These are phyloP conservation scores for Immersiporthe knoxdaviesiana DNA, from an alignment of 2,329 filamentous ascomycete genomes.

Conservation along the genomic window DNA sequence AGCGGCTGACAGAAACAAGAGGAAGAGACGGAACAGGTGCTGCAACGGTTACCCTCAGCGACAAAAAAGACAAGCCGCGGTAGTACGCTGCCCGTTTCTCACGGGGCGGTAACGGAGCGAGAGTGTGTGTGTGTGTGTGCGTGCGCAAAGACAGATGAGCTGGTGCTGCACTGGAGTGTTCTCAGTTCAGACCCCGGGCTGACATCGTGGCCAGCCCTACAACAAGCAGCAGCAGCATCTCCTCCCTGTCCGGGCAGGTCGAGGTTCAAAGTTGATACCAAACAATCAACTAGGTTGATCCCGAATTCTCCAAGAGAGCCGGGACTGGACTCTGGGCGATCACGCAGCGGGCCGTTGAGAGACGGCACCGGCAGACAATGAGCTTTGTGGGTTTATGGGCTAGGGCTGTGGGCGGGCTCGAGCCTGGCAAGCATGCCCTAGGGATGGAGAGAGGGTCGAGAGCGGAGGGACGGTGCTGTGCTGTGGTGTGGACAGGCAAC, in stretches of 20 bases:
- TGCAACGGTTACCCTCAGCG: not conserved
- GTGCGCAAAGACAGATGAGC: not conserved
- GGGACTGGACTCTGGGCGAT: constrained; percentile 10
- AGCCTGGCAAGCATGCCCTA: not conserved
- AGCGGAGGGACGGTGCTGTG: not conserved
- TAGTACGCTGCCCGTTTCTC: not conserved
- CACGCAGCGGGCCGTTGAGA: constrained; percentile 27
- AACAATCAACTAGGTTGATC: constrained; percentile 11
- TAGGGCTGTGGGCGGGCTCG: not conserved
- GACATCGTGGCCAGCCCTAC: not conserved
- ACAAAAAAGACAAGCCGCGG: not conserved
- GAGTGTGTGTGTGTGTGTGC: no score
- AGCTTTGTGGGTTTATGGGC: constrained; percentile 2
- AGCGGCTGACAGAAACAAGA: constrained; percentile 14
- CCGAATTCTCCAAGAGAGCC: not conserved
- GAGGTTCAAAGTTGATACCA: not conserved
- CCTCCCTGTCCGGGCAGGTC: not conserved
- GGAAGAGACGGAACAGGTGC: not conserved
- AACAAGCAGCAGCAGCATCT: not conserved
- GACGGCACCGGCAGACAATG: constrained; percentile 15
- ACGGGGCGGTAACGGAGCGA: not conserved
- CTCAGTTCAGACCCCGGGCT: no score
- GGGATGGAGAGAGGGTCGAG: not conserved
- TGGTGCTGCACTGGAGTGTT: not conserved
- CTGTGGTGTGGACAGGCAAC: not conserved